A percentile compares a stretch with the other conserved stretches of the same genome.
These are phyloP conservation scores for Heterobasidion occidentale DNA, from an alignment of 1,284 basidiomycete genomes.

Conservation along the genomic window DNA sequence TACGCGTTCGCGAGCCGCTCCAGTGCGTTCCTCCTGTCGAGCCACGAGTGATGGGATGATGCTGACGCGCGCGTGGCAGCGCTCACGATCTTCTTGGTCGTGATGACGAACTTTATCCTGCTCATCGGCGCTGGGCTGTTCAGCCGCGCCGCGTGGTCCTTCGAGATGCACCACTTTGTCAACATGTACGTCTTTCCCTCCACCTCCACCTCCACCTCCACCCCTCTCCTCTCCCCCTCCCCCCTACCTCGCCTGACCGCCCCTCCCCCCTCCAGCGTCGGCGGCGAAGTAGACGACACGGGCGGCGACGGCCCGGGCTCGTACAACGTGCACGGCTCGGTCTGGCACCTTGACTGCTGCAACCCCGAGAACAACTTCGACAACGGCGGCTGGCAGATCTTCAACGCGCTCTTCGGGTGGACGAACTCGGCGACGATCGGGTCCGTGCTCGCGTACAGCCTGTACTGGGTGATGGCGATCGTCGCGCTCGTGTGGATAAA, in stretches of 20 bases:
- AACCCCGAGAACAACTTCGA: slow-evolving; percentile 55
- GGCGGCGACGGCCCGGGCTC: slow-evolving; percentile 77
- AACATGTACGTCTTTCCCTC: slow-evolving; percentile 26
- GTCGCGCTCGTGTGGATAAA: slow-evolving; percentile 61
- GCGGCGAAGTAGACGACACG: slow-evolving; percentile 70
- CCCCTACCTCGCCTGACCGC: background rate
- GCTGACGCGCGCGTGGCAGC: slow-evolving; percentile 31
- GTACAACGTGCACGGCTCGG: slow-evolving; percentile 71
- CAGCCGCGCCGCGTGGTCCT: slow-evolving; percentile 62
- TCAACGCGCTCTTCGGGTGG: slow-evolving; percentile 72
- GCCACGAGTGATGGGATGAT: too few relatives aligned
- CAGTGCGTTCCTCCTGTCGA: slow-evolving; percentile 34
- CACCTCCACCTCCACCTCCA: background rate
- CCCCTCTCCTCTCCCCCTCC: too few relatives aligned
- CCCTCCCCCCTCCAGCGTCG: slow-evolving; percentile 38
- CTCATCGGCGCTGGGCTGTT: slow-evolving; percentile 91
- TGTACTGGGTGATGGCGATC: slow-evolving; percentile 76
- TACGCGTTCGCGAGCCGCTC: slow-evolving; percentile 70
- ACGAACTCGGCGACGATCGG: slow-evolving; percentile 67
- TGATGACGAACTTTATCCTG: slow-evolving; percentile 84
- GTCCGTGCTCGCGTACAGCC: slow-evolving; percentile 64
- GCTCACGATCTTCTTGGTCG: slow-evolving; percentile 74
- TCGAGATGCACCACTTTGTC: slow-evolving; percentile 66
- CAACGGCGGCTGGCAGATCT: slow-evolving; percentile 65
- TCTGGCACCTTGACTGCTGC: slow-evolving; percentile 87